These are phyloP conservation scores for Aleurites moluccanus DNA, from an alignment of 441 rosid genomes.

Conservation along the genomic window DNA sequence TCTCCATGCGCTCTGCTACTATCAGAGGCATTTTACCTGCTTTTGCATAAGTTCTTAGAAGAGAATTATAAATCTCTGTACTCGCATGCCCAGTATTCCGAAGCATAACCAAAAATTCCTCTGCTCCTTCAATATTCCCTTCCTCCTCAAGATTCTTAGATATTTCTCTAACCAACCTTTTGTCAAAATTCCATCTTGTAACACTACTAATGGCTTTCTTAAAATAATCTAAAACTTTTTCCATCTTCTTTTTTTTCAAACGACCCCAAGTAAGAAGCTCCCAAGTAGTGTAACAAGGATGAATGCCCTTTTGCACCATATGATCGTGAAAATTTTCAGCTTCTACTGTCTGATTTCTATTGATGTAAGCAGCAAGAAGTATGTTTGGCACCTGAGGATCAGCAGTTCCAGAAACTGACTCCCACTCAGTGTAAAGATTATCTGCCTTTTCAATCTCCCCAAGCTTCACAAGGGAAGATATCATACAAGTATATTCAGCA, in stretches of 20 bases:
- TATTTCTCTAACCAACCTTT: slow-evolving; percentile 45
- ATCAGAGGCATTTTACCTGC: slow-evolving; percentile 80
- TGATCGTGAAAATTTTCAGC: slow-evolving; percentile 53
- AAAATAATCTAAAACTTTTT: slow-evolving; percentile 59
- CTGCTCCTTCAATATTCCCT: slow-evolving; percentile 58
- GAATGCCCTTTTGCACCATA: slow-evolving; percentile 53
- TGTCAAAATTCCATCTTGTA: slow-evolving; percentile 62
- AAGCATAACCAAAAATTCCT: slow-evolving; percentile 56
- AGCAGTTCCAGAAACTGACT: slow-evolving; percentile 52
- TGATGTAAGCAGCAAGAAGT: slow-evolving; percentile 69
- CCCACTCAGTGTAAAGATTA: slow-evolving; percentile 77
- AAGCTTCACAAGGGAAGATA: slow-evolving; percentile 69
- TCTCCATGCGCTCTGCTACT: slow-evolving; percentile 69
- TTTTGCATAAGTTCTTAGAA: slow-evolving; percentile 63
- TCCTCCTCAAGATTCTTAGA: slow-evolving; percentile 55
- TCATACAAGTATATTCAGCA: slow-evolving; percentile 69
- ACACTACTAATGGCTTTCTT: slow-evolving; percentile 65
- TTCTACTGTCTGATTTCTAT: slow-evolving; percentile 43
- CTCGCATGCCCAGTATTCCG: slow-evolving; percentile 61
- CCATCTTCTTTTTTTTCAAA: slow-evolving; percentile 48
- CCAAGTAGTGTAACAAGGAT: slow-evolving; percentile 75
- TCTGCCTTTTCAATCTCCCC: slow-evolving; percentile 68
- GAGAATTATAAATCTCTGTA: slow-evolving; percentile 65
- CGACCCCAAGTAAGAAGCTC: slow-evolving; percentile 76
- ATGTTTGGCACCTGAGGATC: slow-evolving; percentile 62